Evolutionary conservation across 2,329 filamentous ascomycete genomes (phyloP).

Genomic region (Epichloe sylvatica): DNA sequence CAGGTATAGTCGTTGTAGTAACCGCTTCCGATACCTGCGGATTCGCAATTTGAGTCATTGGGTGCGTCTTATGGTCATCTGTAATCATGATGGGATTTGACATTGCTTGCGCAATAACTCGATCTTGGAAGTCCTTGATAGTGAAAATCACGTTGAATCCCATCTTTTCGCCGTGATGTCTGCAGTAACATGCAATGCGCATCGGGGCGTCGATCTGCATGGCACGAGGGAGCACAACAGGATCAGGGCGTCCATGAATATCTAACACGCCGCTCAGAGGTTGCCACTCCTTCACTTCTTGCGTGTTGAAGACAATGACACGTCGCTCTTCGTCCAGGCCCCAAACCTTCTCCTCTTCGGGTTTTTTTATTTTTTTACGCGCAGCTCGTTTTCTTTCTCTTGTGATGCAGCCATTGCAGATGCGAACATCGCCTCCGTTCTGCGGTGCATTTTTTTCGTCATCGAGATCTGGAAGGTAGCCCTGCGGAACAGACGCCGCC

Average conservation of each 20-base stretch:
- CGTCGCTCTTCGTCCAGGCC: constrained; percentile 64
- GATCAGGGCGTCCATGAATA: constrained; percentile 28
- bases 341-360: constrained; percentile 84
- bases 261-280: constrained; percentile 39
- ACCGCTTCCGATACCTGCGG: constrained; percentile 17
- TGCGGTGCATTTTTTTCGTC: constrained; percentile 59
- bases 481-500: constrained; percentile 28
- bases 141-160: constrained; percentile 93
- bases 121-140: constrained; percentile 65
- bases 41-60: constrained; percentile 15
- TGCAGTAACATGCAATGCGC: constrained; percentile 94
- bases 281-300: constrained; percentile 75
- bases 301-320: constrained; percentile 83
- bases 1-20: constrained; percentile 11
- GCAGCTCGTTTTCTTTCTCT: constrained; percentile 83
- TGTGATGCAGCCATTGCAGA: constrained; percentile 82
- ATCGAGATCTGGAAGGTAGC: constrained; percentile 24
- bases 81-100: constrained; percentile 91
- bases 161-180: constrained; percentile 85
- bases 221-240: constrained; percentile 40
- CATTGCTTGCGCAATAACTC: constrained; percentile 69
- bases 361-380: constrained; percentile 79
- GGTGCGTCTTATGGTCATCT: constrained; percentile 87
- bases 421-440: constrained; percentile 86
- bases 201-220: constrained; percentile 77